Base-by-base conservation (phyloP, 176 grass and related monocot genomes). In the Puya raimondii region DNA sequence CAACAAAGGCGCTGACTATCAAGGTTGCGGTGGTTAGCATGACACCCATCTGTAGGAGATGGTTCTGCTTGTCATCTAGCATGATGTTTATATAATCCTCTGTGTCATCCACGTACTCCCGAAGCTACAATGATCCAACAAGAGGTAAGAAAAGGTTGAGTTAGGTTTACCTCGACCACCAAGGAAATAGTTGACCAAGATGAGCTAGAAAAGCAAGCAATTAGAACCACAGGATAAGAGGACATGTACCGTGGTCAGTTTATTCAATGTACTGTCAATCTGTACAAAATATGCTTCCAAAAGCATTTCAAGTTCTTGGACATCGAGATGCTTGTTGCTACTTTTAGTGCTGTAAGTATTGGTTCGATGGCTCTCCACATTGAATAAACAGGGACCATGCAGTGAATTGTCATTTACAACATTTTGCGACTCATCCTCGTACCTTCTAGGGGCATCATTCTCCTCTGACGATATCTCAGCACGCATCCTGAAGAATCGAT, bases 271-370 rank as follows among this genome's bases (percentile, higher is more conserved):
- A 68, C 90, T 77, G 23, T 89, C 80, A 53, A 73, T 78, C 81
- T 93, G 86, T 65, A 93, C 78, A 66, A 93, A 89, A 73, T 86
- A 93, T 12, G 90, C 75, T 50, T 93, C 86, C 22, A 93, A 82
- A 1, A 93, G 79, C 70, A 68, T 93, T 79, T 93, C 90, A 47
- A 89, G 74, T 70, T 89, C 86, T 67, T 93, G 76, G 48, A 86
- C 76, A 22, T 84, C 51, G 3, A 59, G 65, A 16, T 76, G 74
- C 65, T 76, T 76, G 74, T 27, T 68, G 50, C 74, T 23, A 53
- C 74, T 76, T 68, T 65, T 76, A 21, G 27, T 76, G 52, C 74
- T 76, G 17, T 23, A 68, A n/a, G 64, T 76, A 58, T 27, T 64
- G 22, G 50, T 68, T 76, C 51, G 64, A 15, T 76, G 74, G 64